These are phyloP conservation scores for Trichophyton mentagrophytes DNA, from an alignment of 2,329 filamentous ascomycete species.

Conservation along the genomic window DNA sequence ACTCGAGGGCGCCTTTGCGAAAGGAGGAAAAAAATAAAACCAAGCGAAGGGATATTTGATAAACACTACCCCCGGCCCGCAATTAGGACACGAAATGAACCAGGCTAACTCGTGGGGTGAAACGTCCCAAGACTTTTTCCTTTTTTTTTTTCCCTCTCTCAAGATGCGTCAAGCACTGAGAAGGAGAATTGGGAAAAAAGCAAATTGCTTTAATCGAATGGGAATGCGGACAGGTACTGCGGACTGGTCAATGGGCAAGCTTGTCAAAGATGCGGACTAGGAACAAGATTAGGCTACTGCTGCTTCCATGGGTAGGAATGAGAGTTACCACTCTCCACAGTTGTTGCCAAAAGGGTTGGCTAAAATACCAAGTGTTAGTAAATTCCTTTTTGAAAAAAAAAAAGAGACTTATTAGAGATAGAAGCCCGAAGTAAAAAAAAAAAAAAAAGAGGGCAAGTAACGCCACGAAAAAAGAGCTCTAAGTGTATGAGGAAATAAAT, in stretches of 20 bases:
- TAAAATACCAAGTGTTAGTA: background rate
- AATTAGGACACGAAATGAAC: constrained; percentile 16
- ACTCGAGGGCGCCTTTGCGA: constrained; percentile 9
- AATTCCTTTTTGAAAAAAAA: constrained; percentile 5
- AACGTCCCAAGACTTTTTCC: constrained; percentile 19
- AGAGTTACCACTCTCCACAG: constrained; percentile 2
- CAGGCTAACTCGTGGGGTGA: constrained; percentile 28
- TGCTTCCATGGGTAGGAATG: background rate
- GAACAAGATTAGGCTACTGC: constrained; percentile 6
- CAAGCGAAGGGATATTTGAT: constrained; percentile 10
- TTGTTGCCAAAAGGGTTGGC: background rate
- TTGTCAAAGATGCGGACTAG: background rate
- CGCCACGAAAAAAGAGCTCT: background rate
- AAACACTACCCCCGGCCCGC: constrained; percentile 11
- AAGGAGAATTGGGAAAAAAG: constrained; percentile 4
- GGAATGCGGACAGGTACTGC: background rate
- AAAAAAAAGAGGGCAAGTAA: background rate
- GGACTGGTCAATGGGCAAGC: constrained; percentile 3
- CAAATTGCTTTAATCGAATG: constrained; percentile 1
- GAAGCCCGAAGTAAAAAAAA: background rate
- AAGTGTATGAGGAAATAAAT: constrained; percentile 1
- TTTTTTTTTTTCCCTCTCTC: constrained; percentile 1
- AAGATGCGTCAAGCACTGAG: background rate
- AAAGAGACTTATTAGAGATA: background rate
- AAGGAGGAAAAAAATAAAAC: constrained; percentile 7